These are phyloP conservation scores for Candida sp. DNA, from an alignment of 1,139 yeast species.

Conservation along the genomic window DNA sequence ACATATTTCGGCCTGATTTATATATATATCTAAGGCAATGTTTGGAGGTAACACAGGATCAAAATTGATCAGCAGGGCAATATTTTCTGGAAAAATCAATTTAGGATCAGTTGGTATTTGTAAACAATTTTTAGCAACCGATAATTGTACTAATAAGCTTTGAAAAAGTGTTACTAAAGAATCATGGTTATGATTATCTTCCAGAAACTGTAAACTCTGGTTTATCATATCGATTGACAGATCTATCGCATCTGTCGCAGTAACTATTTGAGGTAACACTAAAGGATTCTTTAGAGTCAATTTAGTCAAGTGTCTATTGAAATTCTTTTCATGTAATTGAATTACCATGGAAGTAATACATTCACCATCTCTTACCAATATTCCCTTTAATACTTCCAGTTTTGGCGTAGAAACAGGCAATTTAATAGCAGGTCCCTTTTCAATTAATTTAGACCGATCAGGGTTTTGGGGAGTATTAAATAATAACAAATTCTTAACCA, in stretches of 20 bases:
- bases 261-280: conserved; percentile 28
- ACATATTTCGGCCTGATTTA: conserved; percentile 45
- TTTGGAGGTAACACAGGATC: conserved; percentile 31
- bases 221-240: conserved; percentile 24
- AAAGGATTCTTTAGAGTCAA: conserved; percentile 27
- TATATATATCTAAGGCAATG: conserved; percentile 37
- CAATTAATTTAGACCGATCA: conserved; percentile 20
- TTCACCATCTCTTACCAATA: conserved; percentile 40
- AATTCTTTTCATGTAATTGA: conserved; percentile 24
- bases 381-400: conserved; percentile 40
- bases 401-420: conserved; percentile 37
- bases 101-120: conserved; percentile 43
- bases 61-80: conserved; percentile 21
- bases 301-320: conserved; percentile 26
- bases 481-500: conserved; percentile 34
- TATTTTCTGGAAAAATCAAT: conserved; percentile 40
- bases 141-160: conserved; percentile 24
- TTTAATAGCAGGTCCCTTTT: conserved; percentile 37
- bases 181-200: conserved; percentile 14
- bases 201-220: conserved; percentile 4
- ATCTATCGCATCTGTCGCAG: conserved; percentile 30
- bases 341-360: conserved; percentile 29
- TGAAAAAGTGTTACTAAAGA: conserved; percentile 22
- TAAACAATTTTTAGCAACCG: conserved; percentile 30
- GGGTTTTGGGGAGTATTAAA: conserved; percentile 41